Percentiles rank a stretch among this genome's conserved stretches.
Conservation (phyloP, 371 early-diverging fungal species). For the Syncephalastrum sp. region DNA sequence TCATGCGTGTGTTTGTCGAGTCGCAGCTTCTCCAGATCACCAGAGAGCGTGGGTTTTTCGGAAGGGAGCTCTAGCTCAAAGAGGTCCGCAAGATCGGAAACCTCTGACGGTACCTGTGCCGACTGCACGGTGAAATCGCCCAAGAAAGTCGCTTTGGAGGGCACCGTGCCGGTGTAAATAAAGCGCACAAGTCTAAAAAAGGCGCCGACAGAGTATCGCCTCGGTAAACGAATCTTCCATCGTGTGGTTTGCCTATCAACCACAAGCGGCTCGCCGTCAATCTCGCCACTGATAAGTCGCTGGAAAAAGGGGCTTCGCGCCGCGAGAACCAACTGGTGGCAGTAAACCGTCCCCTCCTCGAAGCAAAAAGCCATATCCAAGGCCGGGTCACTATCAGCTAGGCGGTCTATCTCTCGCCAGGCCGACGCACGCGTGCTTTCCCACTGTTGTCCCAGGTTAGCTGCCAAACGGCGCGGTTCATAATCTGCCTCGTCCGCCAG, state of each 20-base stretch:
- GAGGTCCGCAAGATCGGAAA: constrained; percentile 23
- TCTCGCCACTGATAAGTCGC: constrained; percentile 6
- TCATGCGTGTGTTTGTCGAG: constrained; percentile 20
- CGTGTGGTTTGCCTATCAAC: no score
- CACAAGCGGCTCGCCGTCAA: no score
- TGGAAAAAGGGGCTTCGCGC: constrained; percentile 26
- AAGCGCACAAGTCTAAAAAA: no score
- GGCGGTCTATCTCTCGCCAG: constrained; percentile 13
- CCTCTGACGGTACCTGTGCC: constrained; percentile 27
- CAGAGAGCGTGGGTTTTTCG: constrained; percentile 24
- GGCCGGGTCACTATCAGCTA: constrained; percentile 15
- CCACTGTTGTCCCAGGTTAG: background rate
- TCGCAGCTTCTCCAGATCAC: constrained; percentile 6
- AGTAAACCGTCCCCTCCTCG: constrained; percentile 37
- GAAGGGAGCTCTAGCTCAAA: constrained; percentile 26
- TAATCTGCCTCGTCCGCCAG: background rate
- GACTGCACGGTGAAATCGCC: no score
- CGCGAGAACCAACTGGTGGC: constrained; percentile 37
- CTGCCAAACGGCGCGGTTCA: background rate
- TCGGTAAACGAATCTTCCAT: no score
- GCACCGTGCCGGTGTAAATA: no score
- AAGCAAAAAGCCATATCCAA: constrained; percentile 43
- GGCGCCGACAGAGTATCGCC: no score
- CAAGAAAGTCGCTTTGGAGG: no score
- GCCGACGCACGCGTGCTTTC: constrained; percentile 10